phyloP scores from a whole-genome alignment of 257 asterid genomes.

The Penstemon eatonii region DNA sequence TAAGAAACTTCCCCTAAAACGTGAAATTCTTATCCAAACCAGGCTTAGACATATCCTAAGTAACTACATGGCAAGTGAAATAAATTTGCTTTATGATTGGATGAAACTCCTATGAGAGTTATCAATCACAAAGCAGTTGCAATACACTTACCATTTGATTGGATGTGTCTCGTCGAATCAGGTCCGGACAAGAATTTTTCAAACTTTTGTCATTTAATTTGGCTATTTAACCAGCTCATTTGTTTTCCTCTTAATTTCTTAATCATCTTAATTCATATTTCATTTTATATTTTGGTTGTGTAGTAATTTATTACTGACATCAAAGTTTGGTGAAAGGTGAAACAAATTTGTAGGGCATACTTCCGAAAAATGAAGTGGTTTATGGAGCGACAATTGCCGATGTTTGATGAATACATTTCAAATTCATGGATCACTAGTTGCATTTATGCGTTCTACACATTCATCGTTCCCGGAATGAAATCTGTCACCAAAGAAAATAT shows the following conservation, averaged over 20 bases:
- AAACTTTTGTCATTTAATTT: too few species aligned
- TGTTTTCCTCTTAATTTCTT: not conserved
- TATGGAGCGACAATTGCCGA: not conserved
- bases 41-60: too few species aligned
- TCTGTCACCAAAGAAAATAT: not conserved
- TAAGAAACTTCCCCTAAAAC: not conserved
- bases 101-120: too few species aligned
- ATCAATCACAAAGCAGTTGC: too few species aligned
- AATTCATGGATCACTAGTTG: not conserved
- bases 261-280: not conserved
- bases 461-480: not conserved
- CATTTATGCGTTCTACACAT: not conserved
- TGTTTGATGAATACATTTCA: not conserved
- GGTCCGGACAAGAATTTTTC: too few species aligned
- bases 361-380: conserved; percentile 1
- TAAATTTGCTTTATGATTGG: too few species aligned
- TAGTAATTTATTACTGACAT: too few species aligned
- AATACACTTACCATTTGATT: too few species aligned
- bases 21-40: too few species aligned
- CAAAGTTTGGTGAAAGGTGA: not conserved
- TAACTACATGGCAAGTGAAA: too few species aligned
- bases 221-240: too few species aligned
- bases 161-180: too few species aligned
- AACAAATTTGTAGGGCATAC: conserved; percentile 1
- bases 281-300: not conserved